Conservation (phyloP, 169 alveolate species). For the Plasmodium adleri region DNA sequence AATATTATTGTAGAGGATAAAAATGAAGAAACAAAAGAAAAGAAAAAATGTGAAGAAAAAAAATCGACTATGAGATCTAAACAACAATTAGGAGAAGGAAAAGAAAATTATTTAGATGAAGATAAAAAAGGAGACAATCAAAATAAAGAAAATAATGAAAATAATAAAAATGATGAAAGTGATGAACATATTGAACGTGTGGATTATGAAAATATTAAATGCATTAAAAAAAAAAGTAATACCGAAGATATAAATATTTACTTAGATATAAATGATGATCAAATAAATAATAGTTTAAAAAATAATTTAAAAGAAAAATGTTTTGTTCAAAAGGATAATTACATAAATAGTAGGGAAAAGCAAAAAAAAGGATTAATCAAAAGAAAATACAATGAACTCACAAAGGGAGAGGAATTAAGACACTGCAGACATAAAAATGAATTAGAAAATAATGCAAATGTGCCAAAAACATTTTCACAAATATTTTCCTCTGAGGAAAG, state of each 20-base stretch:
- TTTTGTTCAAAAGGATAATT: not conserved
- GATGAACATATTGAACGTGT: not conserved
- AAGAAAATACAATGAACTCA: slow-evolving; percentile 23
- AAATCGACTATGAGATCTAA: not conserved
- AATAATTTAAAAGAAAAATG: too few species aligned
- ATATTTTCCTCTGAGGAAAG: slow-evolving; percentile 37
- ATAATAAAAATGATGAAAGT: not conserved
- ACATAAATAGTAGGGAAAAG: not conserved
- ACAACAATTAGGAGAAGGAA: not conserved
- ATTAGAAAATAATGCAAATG: too few species aligned
- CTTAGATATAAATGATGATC: not conserved
- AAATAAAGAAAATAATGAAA: not conserved
- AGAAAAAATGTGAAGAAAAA: not conserved
- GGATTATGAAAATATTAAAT: not conserved
- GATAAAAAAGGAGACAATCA: not conserved
- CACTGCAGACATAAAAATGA: too few species aligned
- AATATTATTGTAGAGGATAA: slow-evolving; percentile 13
- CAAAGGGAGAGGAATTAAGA: too few species aligned
- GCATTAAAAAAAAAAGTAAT: not conserved
- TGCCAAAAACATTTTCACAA: slow-evolving; percentile 36
- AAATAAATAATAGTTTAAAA: too few species aligned
- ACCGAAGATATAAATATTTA: not conserved
- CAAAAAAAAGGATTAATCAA: not conserved
- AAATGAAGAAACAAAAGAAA: not conserved
- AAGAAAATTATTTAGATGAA: not conserved